Evolutionary conservation across 129 eudicot genomes (phyloP), one percentile per base, ranked within the genome.

Genomic region (Tagetes patula): DNA sequence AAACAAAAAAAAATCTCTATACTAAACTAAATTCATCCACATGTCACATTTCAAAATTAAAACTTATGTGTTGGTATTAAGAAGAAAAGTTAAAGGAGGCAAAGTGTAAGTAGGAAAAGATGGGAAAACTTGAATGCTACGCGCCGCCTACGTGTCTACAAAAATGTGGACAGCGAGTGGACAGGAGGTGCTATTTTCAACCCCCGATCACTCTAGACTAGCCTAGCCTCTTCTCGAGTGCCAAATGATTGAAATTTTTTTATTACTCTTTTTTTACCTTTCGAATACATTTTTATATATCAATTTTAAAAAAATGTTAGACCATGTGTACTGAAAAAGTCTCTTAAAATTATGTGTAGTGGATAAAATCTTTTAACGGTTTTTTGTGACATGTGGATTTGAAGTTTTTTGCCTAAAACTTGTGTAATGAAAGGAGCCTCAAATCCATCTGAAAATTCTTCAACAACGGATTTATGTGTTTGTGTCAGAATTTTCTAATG

Each of bases 121-220:
- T 65, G 67, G 6, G 11, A 14, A 14, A 69, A 36, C 55, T 63
- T 37, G 4, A 14, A 56, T 40, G 40, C 76, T 56, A 72, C 41
- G 43, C 67, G 67, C 56, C 67, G 76, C 67, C 76, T 56, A 27
- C 67, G 52, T 72, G 76, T 72, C 67, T 12, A 31, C 42, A 20
- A 72, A 56, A 41, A 72, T 72, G 54, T 11, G 3, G 67, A 72
- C 67, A 72, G 30, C 6, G 75, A 71, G 67, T 71, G 67, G 54
- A 71, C 67, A 54, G 12, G 40, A 55, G 41, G 66, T 71, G 67
- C 67, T 71, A 71, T 71, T 5, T 71, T 70, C 75, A 71, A 71
- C 54, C 41, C 32, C 55, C 12, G 66, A 30, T 3, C 52, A 11
- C 3, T 39, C 60, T 3, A 20, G 27, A 20, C 27, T 56, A 72